Evolutionary conservation across 768 basidiomycete species (phyloP).

Genomic region (Podaxis sp.): DNA sequence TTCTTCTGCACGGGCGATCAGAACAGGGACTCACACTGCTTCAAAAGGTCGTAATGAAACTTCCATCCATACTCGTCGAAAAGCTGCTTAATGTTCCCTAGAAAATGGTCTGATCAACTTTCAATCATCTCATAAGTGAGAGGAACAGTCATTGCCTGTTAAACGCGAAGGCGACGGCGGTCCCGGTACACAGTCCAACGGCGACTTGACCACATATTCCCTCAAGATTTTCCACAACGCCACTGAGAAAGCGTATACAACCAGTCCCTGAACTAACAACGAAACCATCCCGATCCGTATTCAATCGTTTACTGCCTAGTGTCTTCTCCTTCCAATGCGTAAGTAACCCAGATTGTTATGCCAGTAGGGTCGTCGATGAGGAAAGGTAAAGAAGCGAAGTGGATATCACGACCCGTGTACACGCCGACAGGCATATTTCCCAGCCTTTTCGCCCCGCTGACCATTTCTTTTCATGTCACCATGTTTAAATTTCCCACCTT

Average conservation of each 20-base stretch:
- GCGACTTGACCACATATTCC: conserved; percentile 1
- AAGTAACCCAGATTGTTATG: not conserved
- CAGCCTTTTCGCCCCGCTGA: not conserved
- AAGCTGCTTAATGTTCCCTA: conserved; percentile 35
- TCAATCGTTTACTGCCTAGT: not conserved
- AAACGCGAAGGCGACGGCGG: conserved; percentile 25
- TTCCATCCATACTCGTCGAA: conserved; percentile 33
- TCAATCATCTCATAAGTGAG: not conserved
- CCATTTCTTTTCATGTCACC: not conserved
- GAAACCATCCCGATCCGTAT: not conserved
- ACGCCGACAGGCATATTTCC: not conserved
- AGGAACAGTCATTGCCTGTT: conserved; percentile 28
- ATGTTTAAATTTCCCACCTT: not conserved
- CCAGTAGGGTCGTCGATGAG: not conserved
- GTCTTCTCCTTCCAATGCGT: not conserved
- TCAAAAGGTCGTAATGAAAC: conserved; percentile 32
- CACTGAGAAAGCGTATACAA: not conserved
- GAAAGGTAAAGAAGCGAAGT: not conserved
- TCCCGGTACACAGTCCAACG: conserved; percentile 12
- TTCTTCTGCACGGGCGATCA: not conserved
- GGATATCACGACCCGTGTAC: not conserved
- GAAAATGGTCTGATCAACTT: not conserved
- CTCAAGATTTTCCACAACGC: not conserved
- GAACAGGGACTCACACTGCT: conserved; percentile 25
- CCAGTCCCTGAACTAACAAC: not conserved